Base-by-base conservation (phyloP, 2,329 filamentous ascomycete genomes). In the Colletotrichum tanaceti region DNA sequence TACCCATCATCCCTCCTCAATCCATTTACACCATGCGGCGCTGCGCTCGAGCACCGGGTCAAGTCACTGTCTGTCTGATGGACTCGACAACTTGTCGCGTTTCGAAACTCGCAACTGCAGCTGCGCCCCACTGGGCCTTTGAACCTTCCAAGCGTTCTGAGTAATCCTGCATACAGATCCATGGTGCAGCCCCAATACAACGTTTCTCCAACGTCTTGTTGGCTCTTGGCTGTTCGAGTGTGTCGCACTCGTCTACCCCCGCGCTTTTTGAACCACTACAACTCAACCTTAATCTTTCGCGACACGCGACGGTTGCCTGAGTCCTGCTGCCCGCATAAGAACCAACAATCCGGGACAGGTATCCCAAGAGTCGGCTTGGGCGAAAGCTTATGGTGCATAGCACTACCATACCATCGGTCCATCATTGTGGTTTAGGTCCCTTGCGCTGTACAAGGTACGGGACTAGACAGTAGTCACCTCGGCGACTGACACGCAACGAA, bases 211-310 rank as follows among this genome's bases (percentile, higher is more conserved):
- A 39, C 32, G 39, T 52, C 47, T 35, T 49, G 14, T 35, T 54
- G n/a, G n/a, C 11, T 41, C 57, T 61, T 53, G 32, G 49, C 50
- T 55, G 46, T 53, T 44, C 59, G 52, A 28, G 28, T 28, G 59
- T 5, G 46, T 20, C 38, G 32, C 28, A 28, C 28, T 9, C 28
- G 59, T 55, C 54, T 41, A 65, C 62, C 54, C 62, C 61, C n/a
- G 60, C 60, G 60, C 35, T 32, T 47, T 22, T 44, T 24, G 32
- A 47, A 28, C 5, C 6, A 28, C 28, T 9, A 5, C 28, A 39
- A 46, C 47, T 18, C 63, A 65, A 65, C 63, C 47, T 65, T 60
- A 65, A 28, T 9, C 28, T 60, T 39, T 65, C 38, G 49, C 41
- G 47, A 41, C 39, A 20, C 22, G 57, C 57, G 38, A 32, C 62